These are phyloP conservation scores for Heterobasidion parviporum DNA, from an alignment of 1,284 basidiomycete genomes.

Conservation along the genomic window DNA sequence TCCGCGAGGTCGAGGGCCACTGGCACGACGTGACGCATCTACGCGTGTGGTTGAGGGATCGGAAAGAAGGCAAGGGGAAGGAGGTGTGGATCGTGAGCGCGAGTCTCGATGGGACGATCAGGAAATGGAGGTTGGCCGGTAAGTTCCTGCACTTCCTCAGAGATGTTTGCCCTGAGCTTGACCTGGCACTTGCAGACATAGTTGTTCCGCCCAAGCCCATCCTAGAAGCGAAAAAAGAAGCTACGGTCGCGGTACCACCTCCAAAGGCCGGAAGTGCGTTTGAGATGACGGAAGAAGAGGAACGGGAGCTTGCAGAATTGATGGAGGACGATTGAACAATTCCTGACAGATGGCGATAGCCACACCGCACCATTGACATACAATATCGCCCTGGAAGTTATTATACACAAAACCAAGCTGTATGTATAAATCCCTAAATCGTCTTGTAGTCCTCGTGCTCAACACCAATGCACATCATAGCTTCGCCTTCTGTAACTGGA, in stretches of 20 bases:
- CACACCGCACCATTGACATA: too few species aligned
- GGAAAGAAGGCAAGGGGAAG: conserved; percentile 29
- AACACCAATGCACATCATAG: conserved; percentile 21
- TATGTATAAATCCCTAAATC: not conserved
- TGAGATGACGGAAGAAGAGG: conserved; percentile 65
- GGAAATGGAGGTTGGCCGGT: conserved; percentile 62
- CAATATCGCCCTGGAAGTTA: not conserved
- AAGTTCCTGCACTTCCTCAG: conserved; percentile 1
- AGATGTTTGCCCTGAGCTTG: not conserved
- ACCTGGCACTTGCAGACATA: conserved; percentile 31
- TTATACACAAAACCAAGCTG: not conserved
- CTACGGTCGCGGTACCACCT: conserved; percentile 14
- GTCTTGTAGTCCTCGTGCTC: not conserved
- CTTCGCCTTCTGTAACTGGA: conserved; percentile 27
- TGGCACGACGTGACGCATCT: conserved; percentile 80
- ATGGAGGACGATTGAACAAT: conserved; percentile 43
- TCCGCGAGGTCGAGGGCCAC: conserved; percentile 67
- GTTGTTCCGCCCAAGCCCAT: conserved; percentile 29
- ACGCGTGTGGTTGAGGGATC: conserved; percentile 54
- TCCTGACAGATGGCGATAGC: too few species aligned
- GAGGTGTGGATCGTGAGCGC: conserved; percentile 78
- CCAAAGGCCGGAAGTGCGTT: conserved; percentile 18
- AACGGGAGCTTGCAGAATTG: conserved; percentile 73
- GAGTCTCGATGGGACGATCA: conserved; percentile 78
- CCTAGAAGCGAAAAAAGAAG: conserved; percentile 14